phyloP scores from a whole-genome alignment of 2,329 filamentous ascomycete genomes.

The Calonectria leucothoes region DNA sequence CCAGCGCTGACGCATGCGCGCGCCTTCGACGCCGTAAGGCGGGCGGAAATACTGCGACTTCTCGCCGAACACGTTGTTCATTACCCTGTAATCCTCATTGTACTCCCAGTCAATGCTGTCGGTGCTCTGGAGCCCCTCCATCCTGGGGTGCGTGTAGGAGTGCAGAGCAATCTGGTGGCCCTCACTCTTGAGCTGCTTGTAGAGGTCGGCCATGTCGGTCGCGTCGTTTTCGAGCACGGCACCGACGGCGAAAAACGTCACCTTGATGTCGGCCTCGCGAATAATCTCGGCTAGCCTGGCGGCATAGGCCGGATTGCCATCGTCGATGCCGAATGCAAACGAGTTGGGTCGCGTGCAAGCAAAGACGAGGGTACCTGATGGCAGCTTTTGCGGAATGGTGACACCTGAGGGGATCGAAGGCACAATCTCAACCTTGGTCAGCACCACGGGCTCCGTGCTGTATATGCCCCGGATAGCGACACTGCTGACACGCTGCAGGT shows the following conservation, averaged over 20 bases:
- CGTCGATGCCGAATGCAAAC: constrained; percentile 79
- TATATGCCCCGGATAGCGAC: constrained; percentile 75
- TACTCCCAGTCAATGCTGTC: constrained; percentile 72
- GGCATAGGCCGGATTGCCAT: constrained; percentile 65
- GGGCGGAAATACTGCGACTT: constrained; percentile 71
- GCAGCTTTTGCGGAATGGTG: constrained; percentile 68
- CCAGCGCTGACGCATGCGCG: constrained; percentile 73
- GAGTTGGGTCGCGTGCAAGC: constrained; percentile 75
- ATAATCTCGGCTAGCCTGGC: constrained; percentile 67
- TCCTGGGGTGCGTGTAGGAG: constrained; percentile 76
- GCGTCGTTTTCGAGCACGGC: constrained; percentile 67
- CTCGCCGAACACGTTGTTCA: constrained; percentile 52
- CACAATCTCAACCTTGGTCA: constrained; percentile 72
- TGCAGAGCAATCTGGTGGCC: constrained; percentile 78
- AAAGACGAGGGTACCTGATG: constrained; percentile 70
- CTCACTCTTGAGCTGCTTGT: constrained; percentile 69
- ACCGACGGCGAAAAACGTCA: constrained; percentile 79
- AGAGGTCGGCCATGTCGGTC: constrained; percentile 73
- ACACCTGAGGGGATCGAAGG: constrained; percentile 62
- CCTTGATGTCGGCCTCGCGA: constrained; percentile 69
- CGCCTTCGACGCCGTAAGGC: constrained; percentile 76
- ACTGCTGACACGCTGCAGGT: constrained; percentile 66
- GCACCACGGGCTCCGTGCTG: constrained; percentile 58
- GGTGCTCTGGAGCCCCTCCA: constrained; percentile 66
- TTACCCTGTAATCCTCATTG: constrained; percentile 65